Evolutionary conservation across 2,329 filamentous ascomycete genomes (phyloP).

Genomic region (Alternaria sp.): DNA sequence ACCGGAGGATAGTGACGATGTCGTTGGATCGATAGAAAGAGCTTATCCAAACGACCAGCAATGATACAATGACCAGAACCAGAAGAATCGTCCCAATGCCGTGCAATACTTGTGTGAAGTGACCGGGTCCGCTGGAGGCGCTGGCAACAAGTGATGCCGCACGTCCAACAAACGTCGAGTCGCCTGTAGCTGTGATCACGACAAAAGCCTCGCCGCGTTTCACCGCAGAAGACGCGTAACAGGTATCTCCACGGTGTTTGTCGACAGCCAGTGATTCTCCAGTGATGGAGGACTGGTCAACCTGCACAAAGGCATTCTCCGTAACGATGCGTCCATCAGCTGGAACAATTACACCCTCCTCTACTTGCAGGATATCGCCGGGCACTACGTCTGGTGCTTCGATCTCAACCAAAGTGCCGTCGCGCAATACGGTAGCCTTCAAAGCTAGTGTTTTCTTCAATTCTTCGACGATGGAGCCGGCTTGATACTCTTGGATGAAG

Average conservation of each 20-base stretch:
- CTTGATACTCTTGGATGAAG: constrained; percentile 90
- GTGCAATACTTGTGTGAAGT: constrained; percentile 92
- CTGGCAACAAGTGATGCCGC: constrained; percentile 85
- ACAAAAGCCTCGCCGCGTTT: constrained; percentile 90
- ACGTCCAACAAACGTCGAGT: constrained; percentile 89
- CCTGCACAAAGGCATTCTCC: constrained; percentile 83
- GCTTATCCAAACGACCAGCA: constrained; percentile 83
- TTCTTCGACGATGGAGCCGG: constrained; percentile 88
- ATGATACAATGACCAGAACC: constrained; percentile 79
- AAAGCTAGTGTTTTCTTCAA: constrained; percentile 89
- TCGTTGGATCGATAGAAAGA: constrained; percentile 87
- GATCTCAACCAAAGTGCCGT: constrained; percentile 78
- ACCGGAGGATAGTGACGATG: constrained; percentile 81
- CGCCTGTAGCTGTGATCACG: constrained; percentile 83
- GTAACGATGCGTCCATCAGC: constrained; percentile 88
- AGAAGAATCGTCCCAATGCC: constrained; percentile 83
- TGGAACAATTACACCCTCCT: constrained; percentile 90
- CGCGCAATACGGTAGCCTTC: constrained; percentile 86
- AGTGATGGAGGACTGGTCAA: constrained; percentile 91
- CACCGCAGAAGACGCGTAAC: constrained; percentile 85
- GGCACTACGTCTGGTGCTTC: constrained; percentile 86
- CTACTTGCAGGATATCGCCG: constrained; percentile 87
- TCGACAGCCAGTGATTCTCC: constrained; percentile 92
- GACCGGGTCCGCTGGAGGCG: constrained; percentile 76
- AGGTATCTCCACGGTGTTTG: constrained; percentile 82